Base-by-base conservation (phyloP, 768 basidiomycete species). In the Suillus decipiens region DNA sequence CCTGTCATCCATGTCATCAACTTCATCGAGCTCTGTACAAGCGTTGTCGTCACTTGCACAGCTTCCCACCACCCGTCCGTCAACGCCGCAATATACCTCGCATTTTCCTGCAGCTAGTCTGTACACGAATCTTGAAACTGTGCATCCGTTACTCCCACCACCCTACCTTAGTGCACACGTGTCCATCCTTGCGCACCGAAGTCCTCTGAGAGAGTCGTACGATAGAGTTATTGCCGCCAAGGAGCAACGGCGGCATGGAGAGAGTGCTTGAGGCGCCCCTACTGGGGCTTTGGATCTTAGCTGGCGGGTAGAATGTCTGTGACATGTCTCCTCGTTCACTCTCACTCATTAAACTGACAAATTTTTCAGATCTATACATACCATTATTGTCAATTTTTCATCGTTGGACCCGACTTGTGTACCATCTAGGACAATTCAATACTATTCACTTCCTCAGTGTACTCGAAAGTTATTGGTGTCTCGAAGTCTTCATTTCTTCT, bases 91-190 rank as follows among this genome's bases (percentile, higher is more conserved):
- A 62, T 73, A 85, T 58, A 80, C 85, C 7, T 77, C 82, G 9
- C 83, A 86, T 74, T 90, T 92, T 76, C 89, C 91, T 10, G 81
- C 85, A 0, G 74, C 77, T n/a, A 87, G 84, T 61, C 80, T 84
- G 19, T 79, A 81, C 55, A 76, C 77, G 28, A 79, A 85, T 61
- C 75, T 85, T 22, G 88, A 90, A 70, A 78, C 76, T 31, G 84
- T 89, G 10, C 91, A 93, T 70, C 84, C 89, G 0, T 79, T 92
- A 19, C 80, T 92, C 28, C 91, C 91, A 0, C 82, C 84, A 3
- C 89, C 90, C 47, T 92, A 91, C 70, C 73, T 90, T 64, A 83
- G 79, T 67, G 84, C 87, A 62, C 91, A 93, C 63, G 78, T 92
- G 72, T 89, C 89, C 22, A 83, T 90, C 54, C 77, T 91, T 37